These are phyloP conservation scores for Triangularia setosa DNA, from an alignment of 2,329 filamentous ascomycete species.

Conservation along the genomic window DNA sequence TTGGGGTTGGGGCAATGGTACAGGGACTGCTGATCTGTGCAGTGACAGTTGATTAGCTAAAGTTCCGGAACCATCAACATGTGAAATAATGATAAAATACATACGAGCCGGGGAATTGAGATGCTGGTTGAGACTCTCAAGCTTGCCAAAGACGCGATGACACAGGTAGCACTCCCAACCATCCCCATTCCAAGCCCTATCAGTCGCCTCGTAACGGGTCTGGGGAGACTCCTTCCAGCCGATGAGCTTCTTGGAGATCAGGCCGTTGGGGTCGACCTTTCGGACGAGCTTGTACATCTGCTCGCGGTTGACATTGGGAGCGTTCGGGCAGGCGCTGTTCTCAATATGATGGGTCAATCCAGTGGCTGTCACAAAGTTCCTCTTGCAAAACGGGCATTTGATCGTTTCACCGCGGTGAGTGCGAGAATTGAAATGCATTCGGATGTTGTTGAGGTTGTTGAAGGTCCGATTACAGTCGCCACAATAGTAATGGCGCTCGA, in stretches of 20 bases:
- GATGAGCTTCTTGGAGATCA: conserved; percentile 51
- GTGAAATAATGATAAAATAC: conserved; percentile 18
- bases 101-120: conserved; percentile 50
- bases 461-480: conserved; percentile 33
- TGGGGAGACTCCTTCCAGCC: conserved; percentile 37
- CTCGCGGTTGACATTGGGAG: conserved; percentile 44
- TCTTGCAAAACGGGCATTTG: conserved; percentile 53
- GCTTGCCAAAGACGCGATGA: conserved; percentile 37
- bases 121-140: conserved; percentile 45
- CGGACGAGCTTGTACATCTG: conserved; percentile 44
- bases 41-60: conserved; percentile 1
- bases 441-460: conserved; percentile 24
- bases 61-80: not conserved
- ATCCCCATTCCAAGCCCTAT: conserved; percentile 41
- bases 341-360: conserved; percentile 57
- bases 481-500: conserved; percentile 33
- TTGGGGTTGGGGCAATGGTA: conserved; percentile 39
- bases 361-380: conserved; percentile 44
- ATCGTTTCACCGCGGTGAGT: conserved; percentile 44
- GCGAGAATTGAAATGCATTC: conserved; percentile 52
- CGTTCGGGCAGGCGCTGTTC: conserved; percentile 45
- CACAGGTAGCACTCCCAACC: conserved; percentile 54
- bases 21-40: conserved; percentile 34
- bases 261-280: conserved; percentile 41
- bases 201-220: conserved; percentile 35